Percentiles rank a stretch among this genome's conserved stretches.
phyloP scores from a whole-genome alignment of 2,329 filamentous ascomycete genomes.

The Elsinoe arachidis region DNA sequence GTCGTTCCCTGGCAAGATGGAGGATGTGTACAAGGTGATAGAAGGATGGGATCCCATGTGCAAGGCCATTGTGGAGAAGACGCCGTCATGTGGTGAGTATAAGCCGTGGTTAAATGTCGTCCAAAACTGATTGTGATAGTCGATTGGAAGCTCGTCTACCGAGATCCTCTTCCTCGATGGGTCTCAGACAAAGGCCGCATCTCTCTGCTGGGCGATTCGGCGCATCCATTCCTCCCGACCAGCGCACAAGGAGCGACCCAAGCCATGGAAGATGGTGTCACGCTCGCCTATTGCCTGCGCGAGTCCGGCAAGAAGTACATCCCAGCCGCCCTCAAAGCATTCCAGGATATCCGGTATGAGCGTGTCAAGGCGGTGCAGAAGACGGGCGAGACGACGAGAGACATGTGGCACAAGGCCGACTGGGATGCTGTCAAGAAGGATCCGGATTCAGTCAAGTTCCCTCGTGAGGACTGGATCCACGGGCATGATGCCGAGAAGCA shows the following conservation, averaged over 20 bases:
- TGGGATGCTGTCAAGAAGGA: conserved; percentile 39
- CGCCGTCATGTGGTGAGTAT: conserved; percentile 14
- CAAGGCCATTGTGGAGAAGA: conserved; percentile 37
- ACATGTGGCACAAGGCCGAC: conserved; percentile 45
- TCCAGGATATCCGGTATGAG: conserved; percentile 16
- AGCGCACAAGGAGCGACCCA: conserved; percentile 47
- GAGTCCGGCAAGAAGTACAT: conserved; percentile 34
- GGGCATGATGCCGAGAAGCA: conserved; percentile 15
- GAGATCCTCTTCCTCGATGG: conserved; percentile 47
- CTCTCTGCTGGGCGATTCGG: conserved; percentile 45
- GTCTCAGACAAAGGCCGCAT: conserved; percentile 43
- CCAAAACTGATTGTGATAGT: conserved; percentile 21
- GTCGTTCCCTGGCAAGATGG: conserved; percentile 39
- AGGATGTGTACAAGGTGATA: conserved; percentile 33
- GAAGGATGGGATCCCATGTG: conserved; percentile 37
- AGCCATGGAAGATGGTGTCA: conserved; percentile 45
- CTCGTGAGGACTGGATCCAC: conserved; percentile 30
- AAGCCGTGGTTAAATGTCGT: no score
- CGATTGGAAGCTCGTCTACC: conserved; percentile 50
- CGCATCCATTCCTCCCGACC: conserved; percentile 47
- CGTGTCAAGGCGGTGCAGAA: conserved; percentile 16
- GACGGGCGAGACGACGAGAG: conserved; percentile 16
- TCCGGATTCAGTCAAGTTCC: conserved; percentile 38
- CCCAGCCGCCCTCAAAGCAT: conserved; percentile 19
- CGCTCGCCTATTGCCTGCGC: conserved; percentile 38